Conservation (phyloP, 805 yeast genomes). For the Cyberlindnera mississippiensis region DNA sequence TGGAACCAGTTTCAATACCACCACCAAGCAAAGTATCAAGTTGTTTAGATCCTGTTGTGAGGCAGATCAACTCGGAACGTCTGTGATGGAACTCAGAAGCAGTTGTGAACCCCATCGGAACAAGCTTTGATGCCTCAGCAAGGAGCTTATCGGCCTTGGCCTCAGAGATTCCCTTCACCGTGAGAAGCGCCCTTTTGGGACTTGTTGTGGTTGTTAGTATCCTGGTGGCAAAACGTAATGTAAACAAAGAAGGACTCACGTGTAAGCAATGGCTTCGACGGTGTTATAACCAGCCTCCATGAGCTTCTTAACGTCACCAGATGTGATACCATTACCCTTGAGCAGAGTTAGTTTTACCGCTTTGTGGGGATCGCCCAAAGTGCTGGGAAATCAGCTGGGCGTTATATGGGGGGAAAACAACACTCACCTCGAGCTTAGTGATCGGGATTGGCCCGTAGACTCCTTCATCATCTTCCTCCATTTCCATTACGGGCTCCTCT, state of each 20-base stretch:
- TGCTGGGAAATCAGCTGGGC: background rate
- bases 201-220: constrained; percentile 20
- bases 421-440: constrained; percentile 39
- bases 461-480: constrained; percentile 48
- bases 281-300: constrained; percentile 84
- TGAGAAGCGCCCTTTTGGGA: constrained; percentile 72
- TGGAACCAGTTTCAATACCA: constrained; percentile 95
- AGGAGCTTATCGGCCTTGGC: constrained; percentile 88
- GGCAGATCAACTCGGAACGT: constrained; percentile 83
- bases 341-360: constrained; percentile 5
- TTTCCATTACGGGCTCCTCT: constrained; percentile 15
- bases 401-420: background rate
- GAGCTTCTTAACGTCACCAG: constrained; percentile 73
- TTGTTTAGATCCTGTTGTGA: constrained; percentile 94
- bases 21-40: constrained; percentile 92
- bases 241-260: constrained; percentile 34
- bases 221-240: background rate
- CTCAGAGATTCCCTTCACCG: constrained; percentile 90
- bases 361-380: background rate
- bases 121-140: constrained; percentile 77
- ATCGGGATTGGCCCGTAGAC: constrained; percentile 55
- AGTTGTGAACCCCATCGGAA: constrained; percentile 96
- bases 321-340: constrained; percentile 79
- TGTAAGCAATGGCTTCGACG: constrained; percentile 88
- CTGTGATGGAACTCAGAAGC: constrained; percentile 92